Percentiles rank a stretch among this genome's conserved stretches.
Evolutionary conservation across 305 asterid species (phyloP).

Genomic region (Fraxinus sp.): DNA sequence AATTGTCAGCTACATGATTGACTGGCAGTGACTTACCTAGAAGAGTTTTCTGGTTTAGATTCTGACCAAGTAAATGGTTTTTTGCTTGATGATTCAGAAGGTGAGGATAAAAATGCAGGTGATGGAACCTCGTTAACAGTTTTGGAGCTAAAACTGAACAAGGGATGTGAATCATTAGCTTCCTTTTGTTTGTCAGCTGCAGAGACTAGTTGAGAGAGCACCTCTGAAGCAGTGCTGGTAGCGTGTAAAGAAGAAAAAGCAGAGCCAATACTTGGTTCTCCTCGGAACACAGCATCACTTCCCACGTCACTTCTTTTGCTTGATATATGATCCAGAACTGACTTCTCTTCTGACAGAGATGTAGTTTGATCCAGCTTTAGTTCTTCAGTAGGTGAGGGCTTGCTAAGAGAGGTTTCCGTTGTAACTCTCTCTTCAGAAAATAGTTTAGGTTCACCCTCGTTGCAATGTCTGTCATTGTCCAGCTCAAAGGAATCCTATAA

Average conservation of each 20-base stretch:
- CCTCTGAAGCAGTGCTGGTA: constrained; percentile 24
- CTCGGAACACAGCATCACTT: constrained; percentile 16
- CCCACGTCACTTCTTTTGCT: constrained; percentile 30
- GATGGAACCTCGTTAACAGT: constrained; percentile 35
- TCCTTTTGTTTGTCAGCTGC: constrained; percentile 38
- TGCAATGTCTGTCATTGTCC: constrained; percentile 41
- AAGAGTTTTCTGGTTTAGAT: constrained; percentile 32
- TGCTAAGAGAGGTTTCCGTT: constrained; percentile 24
- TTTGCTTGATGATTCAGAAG: constrained; percentile 31
- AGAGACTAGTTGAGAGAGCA: constrained; percentile 28
- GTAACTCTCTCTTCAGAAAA: constrained; percentile 31
- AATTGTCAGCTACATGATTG: constrained; percentile 8
- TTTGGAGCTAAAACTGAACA: constrained; percentile 41
- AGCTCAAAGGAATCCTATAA: constrained; percentile 47
- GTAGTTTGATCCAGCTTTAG: constrained; percentile 23
- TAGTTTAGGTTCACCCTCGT: constrained; percentile 34
- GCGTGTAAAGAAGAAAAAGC: constrained; percentile 27
- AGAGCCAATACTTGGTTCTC: constrained; percentile 29
- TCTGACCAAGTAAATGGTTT: constrained; percentile 25
- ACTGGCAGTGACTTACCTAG: constrained; percentile 34
- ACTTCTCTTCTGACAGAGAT: constrained; percentile 32
- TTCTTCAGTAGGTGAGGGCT: constrained; percentile 35
- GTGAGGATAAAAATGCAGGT: constrained; percentile 21
- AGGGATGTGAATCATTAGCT: constrained; percentile 28
- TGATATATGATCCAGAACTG: constrained; percentile 20